Evolutionary conservation across 2,329 filamentous ascomycete species (phyloP), one percentile per base, ranked within the genome.

Genomic region (Fusarium coffeatum): DNA sequence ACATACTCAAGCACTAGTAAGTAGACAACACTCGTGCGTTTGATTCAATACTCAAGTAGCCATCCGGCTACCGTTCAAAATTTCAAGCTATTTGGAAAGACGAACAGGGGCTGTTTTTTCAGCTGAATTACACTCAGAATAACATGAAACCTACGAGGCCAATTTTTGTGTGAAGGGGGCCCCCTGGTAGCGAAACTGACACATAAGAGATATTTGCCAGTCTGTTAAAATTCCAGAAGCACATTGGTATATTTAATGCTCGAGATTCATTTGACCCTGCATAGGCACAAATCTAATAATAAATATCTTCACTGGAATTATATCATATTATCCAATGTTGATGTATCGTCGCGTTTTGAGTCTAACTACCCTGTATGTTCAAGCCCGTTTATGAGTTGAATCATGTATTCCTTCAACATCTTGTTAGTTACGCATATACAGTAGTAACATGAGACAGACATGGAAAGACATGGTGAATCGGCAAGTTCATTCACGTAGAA

Each of bases 311-410:
- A 9, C 32, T 11, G 16, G 9, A 37, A 18, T 18, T 7, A 6
- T 6, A n/a, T 11, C 30, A 16, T 16, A 37, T 10, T 37, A n/a
- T 37, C 18, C 18, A 11, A 11, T 37, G 18, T 37, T 18, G 16
- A 37, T 11, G 7, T 5, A 37, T 34, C 8, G 32, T 18, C 16
- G 16, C 16, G 18, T 37, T 37, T 23, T 13, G 28, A 13, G 6
- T 28, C 28, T 28, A 28, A 28, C 28, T 30, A 45, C 42, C 42
- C 42, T 45, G 22, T 45, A 45, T 45, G 34, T 12, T 37, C 34
- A 37, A n/a, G 18, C 34, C 18, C 18, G 18, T n/a, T 37, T n/a
- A 18, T n/a, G 10, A 7, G 34, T n/a, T n/a, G 3, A 7, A n/a
- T 11, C 4, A n/a, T 7, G 34, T 11, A n/a, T 37, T n/a, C 18